Base-by-base conservation (phyloP, 1,139 yeast genomes). In the Geotrichum phurueaensis region DNA sequence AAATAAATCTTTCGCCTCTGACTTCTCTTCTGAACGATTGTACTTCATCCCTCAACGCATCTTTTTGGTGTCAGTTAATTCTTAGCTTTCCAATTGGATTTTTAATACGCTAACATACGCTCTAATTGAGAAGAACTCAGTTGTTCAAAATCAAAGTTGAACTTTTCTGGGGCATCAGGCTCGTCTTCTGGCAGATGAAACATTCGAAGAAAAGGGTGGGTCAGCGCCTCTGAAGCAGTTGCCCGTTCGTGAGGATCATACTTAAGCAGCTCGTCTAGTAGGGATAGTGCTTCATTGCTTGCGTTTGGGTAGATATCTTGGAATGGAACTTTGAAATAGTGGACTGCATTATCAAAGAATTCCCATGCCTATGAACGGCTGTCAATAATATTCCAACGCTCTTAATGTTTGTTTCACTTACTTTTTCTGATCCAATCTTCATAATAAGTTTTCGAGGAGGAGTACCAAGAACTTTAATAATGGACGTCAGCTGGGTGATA, bases 131-230 rank as follows among this genome's bases (percentile, higher is more conserved):
- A 51, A 7, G 58, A 54, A 43, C 56, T 54, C 52, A 84, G 84
- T 13, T 81, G 83, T 75, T 91, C 97, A 71, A 90, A 90, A 7
- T 86, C 78, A 71, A 89, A 88, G 69, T 89, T 92, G 70, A 89
- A 87, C 66, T 85, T 84, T 4, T 81, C 78, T 57, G 81, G 81
- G 70, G 95, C 87, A 51, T 78, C 84, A 12, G 95, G 95, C 70
- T 89, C 96, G 70, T 89, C 96, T 57, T 81, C 82, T 2, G 91
- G 89, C 69, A 87, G 94, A 69, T 89, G 96, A 88, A 96, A 88
- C 52, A 87, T 84, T 54, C 84, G 79, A 62, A 94, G 79, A 70
- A 87, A 92, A 15, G 90, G 89, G 72, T 90, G 97, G 59, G 81
- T 79, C 65, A 94, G 78, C 0, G 97, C 96, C 60, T 87, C 87